Evolutionary conservation across 257 asterid genomes (phyloP).

Genomic region (Craterostigma plantagineum): DNA sequence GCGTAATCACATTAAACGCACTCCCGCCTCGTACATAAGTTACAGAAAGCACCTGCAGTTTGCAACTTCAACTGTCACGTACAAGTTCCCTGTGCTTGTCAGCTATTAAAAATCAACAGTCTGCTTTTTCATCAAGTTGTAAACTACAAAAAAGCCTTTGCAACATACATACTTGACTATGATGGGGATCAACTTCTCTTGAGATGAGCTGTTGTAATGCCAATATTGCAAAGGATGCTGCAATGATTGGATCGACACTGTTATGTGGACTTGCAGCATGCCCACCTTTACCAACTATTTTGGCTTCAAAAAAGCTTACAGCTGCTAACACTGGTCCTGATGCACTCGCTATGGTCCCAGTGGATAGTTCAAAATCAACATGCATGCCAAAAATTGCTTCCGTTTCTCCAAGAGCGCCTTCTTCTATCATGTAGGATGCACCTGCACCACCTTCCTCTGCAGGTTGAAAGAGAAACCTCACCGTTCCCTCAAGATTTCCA

Average conservation of each 20-base stretch:
- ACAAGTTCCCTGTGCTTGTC: background rate
- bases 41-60: slow-evolving; percentile 58
- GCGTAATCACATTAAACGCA: slow-evolving; percentile 42
- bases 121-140: background rate
- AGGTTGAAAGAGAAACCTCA: slow-evolving; percentile 81
- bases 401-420: slow-evolving; percentile 66
- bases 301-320: slow-evolving; percentile 43
- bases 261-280: slow-evolving; percentile 64
- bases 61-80: background rate
- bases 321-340: slow-evolving; percentile 59
- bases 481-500: slow-evolving; percentile 47
- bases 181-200: slow-evolving; percentile 62
- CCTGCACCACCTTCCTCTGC: slow-evolving; percentile 97
- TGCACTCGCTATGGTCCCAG: slow-evolving; percentile 40
- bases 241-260: slow-evolving; percentile 47
- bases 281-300: slow-evolving; percentile 62
- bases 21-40: slow-evolving; percentile 65
- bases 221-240: slow-evolving; percentile 47
- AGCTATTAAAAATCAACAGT: background rate
- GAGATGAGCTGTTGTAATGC: slow-evolving; percentile 70
- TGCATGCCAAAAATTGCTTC: slow-evolving; percentile 82
- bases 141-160: background rate
- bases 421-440: slow-evolving; percentile 56
- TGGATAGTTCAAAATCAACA: slow-evolving; percentile 25
- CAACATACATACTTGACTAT: slow-evolving; percentile 37